A percentile compares a stretch with the other conserved stretches of the same genome.
Evolutionary conservation across 2,329 filamentous ascomycete species (phyloP).

Genomic region (Aspergillus spinulosporus): DNA sequence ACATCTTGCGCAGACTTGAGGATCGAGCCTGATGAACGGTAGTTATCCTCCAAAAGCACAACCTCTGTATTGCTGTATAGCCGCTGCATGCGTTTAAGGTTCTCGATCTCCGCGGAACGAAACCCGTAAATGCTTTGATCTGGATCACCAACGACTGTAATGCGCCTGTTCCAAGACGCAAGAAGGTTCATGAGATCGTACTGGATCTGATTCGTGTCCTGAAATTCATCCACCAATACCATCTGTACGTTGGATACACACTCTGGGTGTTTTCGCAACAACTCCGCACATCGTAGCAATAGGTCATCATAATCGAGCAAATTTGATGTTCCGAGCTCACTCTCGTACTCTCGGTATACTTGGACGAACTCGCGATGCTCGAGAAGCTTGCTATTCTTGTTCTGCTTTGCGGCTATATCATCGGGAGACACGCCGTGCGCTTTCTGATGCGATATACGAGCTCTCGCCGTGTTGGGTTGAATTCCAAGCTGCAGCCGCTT

Average conservation of each 20-base stretch:
- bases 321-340: slow-evolving; percentile 71
- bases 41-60: slow-evolving; percentile 88
- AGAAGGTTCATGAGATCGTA: slow-evolving; percentile 92
- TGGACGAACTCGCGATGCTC: slow-evolving; percentile 66
- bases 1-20: slow-evolving; percentile 76
- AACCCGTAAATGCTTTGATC: slow-evolving; percentile 99
- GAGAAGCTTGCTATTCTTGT: slow-evolving; percentile 39
- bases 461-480: slow-evolving; percentile 69
- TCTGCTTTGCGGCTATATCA: slow-evolving; percentile 42
- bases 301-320: slow-evolving; percentile 94
- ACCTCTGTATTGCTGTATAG: slow-evolving; percentile 78
- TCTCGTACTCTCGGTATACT: slow-evolving; percentile 74
- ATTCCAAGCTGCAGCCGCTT: slow-evolving; percentile 69
- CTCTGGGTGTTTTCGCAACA: slow-evolving; percentile 69
- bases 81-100: slow-evolving; percentile 71
- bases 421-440: slow-evolving; percentile 54
- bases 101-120: slow-evolving; percentile 87
- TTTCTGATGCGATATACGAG: slow-evolving; percentile 70
- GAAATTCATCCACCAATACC: slow-evolving; percentile 94
- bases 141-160: slow-evolving; percentile 93
- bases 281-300: slow-evolving; percentile 75
- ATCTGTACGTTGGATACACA: slow-evolving; percentile 89
- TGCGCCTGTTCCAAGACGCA: slow-evolving; percentile 68
- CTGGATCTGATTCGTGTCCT: slow-evolving; percentile 93
- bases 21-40: slow-evolving; percentile 85